Percentiles rank a stretch among this genome's conserved stretches.
phyloP scores from a whole-genome alignment of 768 basidiomycete genomes.

The Collybiopsis confluens region DNA sequence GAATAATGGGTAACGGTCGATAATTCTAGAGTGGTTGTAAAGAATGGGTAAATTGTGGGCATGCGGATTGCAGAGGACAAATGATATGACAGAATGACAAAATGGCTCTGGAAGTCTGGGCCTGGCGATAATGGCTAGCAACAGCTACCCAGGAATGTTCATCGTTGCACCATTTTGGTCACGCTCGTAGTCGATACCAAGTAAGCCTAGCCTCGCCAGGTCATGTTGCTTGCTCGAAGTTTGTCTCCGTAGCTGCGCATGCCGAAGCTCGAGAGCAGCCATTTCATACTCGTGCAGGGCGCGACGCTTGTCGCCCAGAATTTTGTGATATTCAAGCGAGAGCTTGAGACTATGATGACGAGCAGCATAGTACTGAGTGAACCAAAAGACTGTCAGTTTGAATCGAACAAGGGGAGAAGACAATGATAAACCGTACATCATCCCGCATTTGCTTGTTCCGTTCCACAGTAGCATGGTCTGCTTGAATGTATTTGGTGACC shows the following conservation, averaged over 20 bases:
- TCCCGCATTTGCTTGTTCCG: neutral
- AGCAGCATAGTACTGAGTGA: conserved; percentile 14
- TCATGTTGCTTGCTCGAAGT: conserved; percentile 1
- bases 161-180: neutral
- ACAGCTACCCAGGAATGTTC: neutral
- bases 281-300: conserved; percentile 21
- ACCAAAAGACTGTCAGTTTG: conserved; percentile 17
- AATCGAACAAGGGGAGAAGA: conserved; percentile 12
- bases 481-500: neutral
- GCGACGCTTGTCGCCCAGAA: conserved; percentile 35
- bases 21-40: too few relatives aligned
- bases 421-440: conserved; percentile 12
- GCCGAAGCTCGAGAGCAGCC: neutral
- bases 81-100: too few relatives aligned
- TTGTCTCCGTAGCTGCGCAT: neutral
- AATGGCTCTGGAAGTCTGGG: too few relatives aligned
- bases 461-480: neutral
- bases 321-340: conserved; percentile 36
- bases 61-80: too few relatives aligned
- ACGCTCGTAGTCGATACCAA: conserved; percentile 32
- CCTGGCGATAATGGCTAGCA: too few relatives aligned
- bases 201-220: conserved; percentile 25
- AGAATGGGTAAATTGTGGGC: too few relatives aligned
- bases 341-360: conserved; percentile 19
- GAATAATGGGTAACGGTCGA: too few relatives aligned